A percentile compares a stretch with the other conserved stretches of the same genome.
phyloP scores from a whole-genome alignment of 495 filamentous ascomycete species.

The Aspergillus steynii region DNA sequence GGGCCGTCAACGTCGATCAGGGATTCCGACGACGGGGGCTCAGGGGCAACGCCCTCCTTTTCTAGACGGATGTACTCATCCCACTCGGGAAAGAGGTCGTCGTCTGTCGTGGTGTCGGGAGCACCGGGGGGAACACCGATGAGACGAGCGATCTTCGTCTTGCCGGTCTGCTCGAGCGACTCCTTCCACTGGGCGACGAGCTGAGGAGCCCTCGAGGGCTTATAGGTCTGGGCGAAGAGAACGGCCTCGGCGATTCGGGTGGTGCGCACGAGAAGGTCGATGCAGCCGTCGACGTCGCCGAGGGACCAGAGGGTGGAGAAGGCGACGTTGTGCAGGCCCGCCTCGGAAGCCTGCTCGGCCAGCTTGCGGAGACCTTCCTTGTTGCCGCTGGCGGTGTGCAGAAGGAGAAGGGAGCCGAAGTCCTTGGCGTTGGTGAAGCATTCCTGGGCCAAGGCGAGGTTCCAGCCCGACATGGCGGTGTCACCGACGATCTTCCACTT shows the following conservation, averaged over 20 bases:
- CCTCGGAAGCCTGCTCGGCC: constrained; percentile 68
- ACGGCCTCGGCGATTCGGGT: constrained; percentile 81
- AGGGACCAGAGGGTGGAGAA: constrained; percentile 90
- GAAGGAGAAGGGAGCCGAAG: constrained; percentile 80
- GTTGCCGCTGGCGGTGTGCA: constrained; percentile 81
- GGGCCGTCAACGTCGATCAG: constrained; percentile 51
- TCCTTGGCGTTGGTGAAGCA: constrained; percentile 91
- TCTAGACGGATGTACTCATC: constrained; percentile 84
- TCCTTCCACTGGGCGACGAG: constrained; percentile 78
- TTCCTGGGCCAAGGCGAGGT: constrained; percentile 83
- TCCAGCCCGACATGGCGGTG: constrained; percentile 82
- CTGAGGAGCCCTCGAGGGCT: constrained; percentile 71
- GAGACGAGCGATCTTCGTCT: constrained; percentile 77
- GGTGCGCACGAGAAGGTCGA: constrained; percentile 76
- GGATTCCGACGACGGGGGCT: constrained; percentile 44
- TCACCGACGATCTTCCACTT: constrained; percentile 98
- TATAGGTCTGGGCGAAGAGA: constrained; percentile 91
- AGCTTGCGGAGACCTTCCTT: constrained; percentile 69
- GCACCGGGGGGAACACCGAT: constrained; percentile 74
- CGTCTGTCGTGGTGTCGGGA: constrained; percentile 62
- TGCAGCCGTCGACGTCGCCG: constrained; percentile 77
- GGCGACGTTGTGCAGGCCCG: constrained; percentile 84
- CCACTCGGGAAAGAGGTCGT: constrained; percentile 94
- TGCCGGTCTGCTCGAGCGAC: constrained; percentile 73
- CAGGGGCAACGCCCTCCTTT: constrained; percentile 56